Conservation (phyloP, 768 basidiomycete genomes). For the Hericium rajendrae region DNA sequence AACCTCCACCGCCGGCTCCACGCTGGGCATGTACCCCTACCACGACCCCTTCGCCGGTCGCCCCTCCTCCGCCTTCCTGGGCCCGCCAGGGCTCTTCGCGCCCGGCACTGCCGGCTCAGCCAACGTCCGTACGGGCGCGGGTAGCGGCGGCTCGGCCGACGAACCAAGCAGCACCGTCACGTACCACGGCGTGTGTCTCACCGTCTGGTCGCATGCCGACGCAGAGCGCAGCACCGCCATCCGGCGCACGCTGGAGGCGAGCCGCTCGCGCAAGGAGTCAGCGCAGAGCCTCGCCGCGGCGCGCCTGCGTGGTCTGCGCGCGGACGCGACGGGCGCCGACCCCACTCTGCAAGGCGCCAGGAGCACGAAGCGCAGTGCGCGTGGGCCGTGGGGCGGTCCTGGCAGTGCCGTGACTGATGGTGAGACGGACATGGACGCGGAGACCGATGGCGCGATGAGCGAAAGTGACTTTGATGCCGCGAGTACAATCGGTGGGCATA, state of each 20-base stretch:
- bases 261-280: constrained; percentile 70
- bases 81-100: constrained; percentile 56
- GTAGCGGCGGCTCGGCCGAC: background rate
- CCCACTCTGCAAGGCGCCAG: constrained; percentile 51
- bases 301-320: constrained; percentile 53
- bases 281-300: constrained; percentile 63
- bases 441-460: constrained; percentile 67
- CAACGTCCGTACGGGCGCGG: constrained; percentile 9
- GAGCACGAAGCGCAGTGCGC: constrained; percentile 44
- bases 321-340: constrained; percentile 43
- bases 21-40: constrained; percentile 48
- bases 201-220: constrained; percentile 94
- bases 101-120: constrained; percentile 18
- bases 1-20: constrained; percentile 58
- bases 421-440: constrained; percentile 64
- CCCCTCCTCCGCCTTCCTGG: constrained; percentile 73
- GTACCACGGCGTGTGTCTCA: constrained; percentile 87
- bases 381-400: constrained; percentile 60
- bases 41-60: constrained; percentile 68
- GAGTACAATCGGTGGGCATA: constrained; percentile 64
- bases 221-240: constrained; percentile 79
- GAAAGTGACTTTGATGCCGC: constrained; percentile 83
- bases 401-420: constrained; percentile 42
- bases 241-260: constrained; percentile 70
- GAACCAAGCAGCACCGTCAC: constrained; percentile 41